Evolutionary conservation across 257 asterid genomes (phyloP).

Genomic region (Penstemon barbatus): DNA sequence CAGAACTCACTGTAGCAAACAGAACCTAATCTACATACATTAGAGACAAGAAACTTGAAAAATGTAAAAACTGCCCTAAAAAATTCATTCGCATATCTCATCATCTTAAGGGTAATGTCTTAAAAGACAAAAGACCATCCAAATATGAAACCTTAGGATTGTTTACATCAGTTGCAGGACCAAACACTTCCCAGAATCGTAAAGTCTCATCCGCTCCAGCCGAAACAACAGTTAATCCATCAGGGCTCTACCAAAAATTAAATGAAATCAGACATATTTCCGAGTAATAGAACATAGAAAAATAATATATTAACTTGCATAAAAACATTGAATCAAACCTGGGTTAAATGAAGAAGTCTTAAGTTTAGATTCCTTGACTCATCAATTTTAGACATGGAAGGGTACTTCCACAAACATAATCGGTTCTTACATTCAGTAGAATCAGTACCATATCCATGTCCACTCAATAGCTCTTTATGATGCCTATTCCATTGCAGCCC

Average conservation of each 20-base stretch:
- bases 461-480: slow-evolving; percentile 72
- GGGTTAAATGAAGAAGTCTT: slow-evolving; percentile 68
- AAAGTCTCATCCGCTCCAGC: slow-evolving; percentile 68
- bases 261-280: neutral
- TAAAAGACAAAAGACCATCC: slow-evolving; percentile 62
- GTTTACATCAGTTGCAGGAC: slow-evolving; percentile 41
- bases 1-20: neutral
- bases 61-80: too few species aligned
- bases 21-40: neutral
- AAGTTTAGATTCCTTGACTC: slow-evolving; percentile 34
- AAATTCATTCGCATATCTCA: neutral
- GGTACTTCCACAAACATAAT: slow-evolving; percentile 78
- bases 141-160: slow-evolving; percentile 45
- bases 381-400: slow-evolving; percentile 64
- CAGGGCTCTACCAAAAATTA: slow-evolving; percentile 59
- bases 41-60: neutral
- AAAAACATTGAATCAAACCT: slow-evolving; percentile 40
- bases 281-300: neutral
- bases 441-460: slow-evolving; percentile 58
- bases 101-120: slow-evolving; percentile 60
- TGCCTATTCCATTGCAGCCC: slow-evolving; percentile 77
- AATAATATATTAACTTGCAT: neutral
- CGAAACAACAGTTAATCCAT: slow-evolving; percentile 67
- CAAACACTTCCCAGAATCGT: slow-evolving; percentile 75
- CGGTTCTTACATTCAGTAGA: slow-evolving; percentile 34